phyloP scores from a whole-genome alignment of 257 asterid genomes.

The Gentiana macrophylla region DNA sequence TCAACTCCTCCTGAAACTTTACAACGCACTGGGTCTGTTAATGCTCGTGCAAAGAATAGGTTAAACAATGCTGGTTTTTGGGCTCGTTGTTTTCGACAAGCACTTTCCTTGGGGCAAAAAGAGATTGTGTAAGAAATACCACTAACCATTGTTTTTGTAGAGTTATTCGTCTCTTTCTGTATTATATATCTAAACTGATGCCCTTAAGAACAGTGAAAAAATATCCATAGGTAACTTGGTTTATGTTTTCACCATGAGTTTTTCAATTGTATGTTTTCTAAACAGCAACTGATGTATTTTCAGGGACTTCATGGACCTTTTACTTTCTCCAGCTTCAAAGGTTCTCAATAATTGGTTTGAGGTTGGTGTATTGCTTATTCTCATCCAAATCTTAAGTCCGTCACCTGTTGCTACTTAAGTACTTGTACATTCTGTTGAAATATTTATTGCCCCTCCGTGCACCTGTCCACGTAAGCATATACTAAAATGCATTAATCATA shows the following conservation, averaged over 20 bases:
- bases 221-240: background rate
- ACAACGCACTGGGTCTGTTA: conserved; percentile 38
- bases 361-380: conserved; percentile 31
- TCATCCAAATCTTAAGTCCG: background rate
- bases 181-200: conserved; percentile 10
- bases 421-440: too few species aligned
- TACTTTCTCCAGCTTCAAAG: conserved; percentile 87
- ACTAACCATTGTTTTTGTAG: conserved; percentile 8
- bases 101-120: conserved; percentile 65
- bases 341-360: conserved; percentile 92
- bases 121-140: conserved; percentile 63
- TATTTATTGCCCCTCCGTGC: background rate
- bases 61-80: conserved; percentile 61
- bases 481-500: too few species aligned
- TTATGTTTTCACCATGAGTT: background rate
- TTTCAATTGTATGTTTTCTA: too few species aligned
- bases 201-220: conserved; percentile 1
- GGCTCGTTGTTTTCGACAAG: conserved; percentile 59
- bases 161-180: conserved; percentile 3
- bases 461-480: too few species aligned
- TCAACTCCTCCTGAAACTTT: conserved; percentile 68
- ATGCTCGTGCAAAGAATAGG: conserved; percentile 52
- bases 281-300: conserved; percentile 12
- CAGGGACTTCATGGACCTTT: conserved; percentile 88
- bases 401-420: background rate